These are phyloP conservation scores for Pyricularia sp. DNA, from an alignment of 2,329 filamentous ascomycete genomes.

Conservation along the genomic window DNA sequence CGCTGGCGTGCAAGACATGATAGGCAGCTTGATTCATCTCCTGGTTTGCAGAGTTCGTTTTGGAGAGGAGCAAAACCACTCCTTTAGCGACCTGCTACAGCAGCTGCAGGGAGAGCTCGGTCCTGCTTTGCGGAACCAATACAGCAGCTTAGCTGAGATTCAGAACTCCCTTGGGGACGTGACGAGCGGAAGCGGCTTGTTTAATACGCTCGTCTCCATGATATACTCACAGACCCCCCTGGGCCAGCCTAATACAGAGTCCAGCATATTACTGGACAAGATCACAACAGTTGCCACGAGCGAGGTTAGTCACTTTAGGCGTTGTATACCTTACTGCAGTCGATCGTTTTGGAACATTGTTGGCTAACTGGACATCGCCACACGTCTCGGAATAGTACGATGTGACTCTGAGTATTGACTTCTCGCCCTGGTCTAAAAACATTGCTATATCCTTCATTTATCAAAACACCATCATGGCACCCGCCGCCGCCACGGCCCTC, in stretches of 20 bases:
- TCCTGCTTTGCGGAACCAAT: not conserved
- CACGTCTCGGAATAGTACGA: not conserved
- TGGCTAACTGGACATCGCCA: too few relatives aligned
- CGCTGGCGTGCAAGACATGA: conserved; percentile 15
- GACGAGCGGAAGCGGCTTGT: not conserved
- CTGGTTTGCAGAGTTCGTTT: conserved; percentile 18
- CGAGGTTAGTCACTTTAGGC: not conserved
- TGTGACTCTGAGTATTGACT: not conserved
- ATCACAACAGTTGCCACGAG: not conserved
- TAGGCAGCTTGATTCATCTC: conserved; percentile 21
- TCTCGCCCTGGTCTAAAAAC: not conserved
- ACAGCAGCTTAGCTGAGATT: not conserved
- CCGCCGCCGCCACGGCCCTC: not conserved
- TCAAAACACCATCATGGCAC: not conserved
- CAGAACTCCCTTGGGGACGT: not conserved
- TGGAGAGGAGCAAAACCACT: conserved; percentile 1
- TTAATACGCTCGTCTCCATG: not conserved
- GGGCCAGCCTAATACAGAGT: not conserved
- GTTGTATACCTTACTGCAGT: too few relatives aligned
- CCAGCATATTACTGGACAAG: not conserved
- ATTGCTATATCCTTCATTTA: not conserved
- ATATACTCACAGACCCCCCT: not conserved
- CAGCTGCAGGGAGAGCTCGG: not conserved
- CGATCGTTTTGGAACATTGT: too few relatives aligned
- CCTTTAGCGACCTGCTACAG: not conserved